phyloP scores from a whole-genome alignment of 768 basidiomycete species.

The Leucocoprinus sp. region DNA sequence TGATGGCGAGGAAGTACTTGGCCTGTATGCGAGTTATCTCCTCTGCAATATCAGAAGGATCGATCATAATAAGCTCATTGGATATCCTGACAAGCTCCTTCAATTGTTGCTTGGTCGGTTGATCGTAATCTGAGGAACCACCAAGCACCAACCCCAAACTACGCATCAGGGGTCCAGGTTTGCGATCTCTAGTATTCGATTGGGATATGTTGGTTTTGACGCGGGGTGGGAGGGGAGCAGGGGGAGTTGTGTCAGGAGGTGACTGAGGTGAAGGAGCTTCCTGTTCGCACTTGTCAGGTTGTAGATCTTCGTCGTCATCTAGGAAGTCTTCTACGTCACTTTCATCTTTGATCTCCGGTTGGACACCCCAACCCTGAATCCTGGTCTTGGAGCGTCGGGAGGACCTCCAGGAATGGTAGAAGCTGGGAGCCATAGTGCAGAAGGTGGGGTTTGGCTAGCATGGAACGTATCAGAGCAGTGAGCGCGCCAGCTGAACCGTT shows the following conservation, averaged over 20 bases:
- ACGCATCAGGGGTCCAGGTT: conserved; percentile 51
- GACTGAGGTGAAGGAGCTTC: conserved; percentile 3
- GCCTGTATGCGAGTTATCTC: conserved; percentile 78
- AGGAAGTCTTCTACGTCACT: conserved; percentile 53
- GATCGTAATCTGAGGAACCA: conserved; percentile 27
- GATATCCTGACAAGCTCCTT: conserved; percentile 56
- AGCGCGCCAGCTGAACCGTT: conserved; percentile 66
- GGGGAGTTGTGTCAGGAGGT: neutral
- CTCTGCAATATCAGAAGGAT: conserved; percentile 66
- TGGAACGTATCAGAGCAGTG: conserved; percentile 68
- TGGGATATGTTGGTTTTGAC: neutral
- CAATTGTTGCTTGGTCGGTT: conserved; percentile 47
- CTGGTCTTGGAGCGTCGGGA: conserved; percentile 55
- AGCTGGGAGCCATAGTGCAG: conserved; percentile 82
- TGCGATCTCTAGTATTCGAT: conserved; percentile 45
- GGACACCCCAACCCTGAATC: conserved; percentile 73
- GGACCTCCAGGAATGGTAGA: conserved; percentile 67
- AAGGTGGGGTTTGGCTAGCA: conserved; percentile 71
- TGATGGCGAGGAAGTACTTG: conserved; percentile 62
- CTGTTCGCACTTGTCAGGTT: conserved; percentile 20
- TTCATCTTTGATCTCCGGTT: conserved; percentile 52
- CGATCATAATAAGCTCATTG: conserved; percentile 44
- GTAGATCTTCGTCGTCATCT: conserved; percentile 42
- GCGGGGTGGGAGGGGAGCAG: neutral
- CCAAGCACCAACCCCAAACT: conserved; percentile 30